Evolutionary conservation across 2,329 filamentous ascomycete genomes (phyloP).

Genomic region (Aspergillus amoenus): DNA sequence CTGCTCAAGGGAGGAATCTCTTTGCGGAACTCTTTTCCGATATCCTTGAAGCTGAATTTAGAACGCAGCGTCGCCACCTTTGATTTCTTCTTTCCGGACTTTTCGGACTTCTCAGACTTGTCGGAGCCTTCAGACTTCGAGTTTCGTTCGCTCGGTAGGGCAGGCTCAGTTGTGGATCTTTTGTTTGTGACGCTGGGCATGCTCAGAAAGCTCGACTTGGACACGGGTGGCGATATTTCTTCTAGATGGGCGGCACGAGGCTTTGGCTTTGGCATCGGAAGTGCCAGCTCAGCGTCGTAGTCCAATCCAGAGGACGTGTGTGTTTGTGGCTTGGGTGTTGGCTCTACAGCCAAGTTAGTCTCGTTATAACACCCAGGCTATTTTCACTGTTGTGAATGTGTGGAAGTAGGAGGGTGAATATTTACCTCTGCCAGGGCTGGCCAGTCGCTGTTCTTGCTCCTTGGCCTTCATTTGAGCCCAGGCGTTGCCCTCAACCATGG

Average conservation of each 20-base stretch:
- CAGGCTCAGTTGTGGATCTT: constrained; percentile 18
- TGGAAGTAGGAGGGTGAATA: not conserved
- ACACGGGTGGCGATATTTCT: not conserved
- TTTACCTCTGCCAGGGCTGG: constrained; percentile 10
- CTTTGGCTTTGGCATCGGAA: constrained; percentile 32
- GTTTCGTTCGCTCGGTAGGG: not conserved
- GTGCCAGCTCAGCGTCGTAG: constrained; percentile 25
- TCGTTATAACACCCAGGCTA: not conserved
- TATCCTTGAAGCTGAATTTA: constrained; percentile 32
- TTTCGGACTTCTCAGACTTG: constrained; percentile 5
- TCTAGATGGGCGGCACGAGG: constrained; percentile 13
- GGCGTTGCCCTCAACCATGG: constrained; percentile 23
- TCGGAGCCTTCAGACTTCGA: not conserved
- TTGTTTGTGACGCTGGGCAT: constrained; percentile 14
- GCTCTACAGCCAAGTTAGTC: not conserved
- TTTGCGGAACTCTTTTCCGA: constrained; percentile 26
- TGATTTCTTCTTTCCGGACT: constrained; percentile 24
- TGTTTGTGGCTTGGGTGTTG: constrained; percentile 7
- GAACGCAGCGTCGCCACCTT: constrained; percentile 26
- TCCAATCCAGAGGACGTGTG: constrained; percentile 24
- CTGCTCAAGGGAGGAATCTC: constrained; percentile 12
- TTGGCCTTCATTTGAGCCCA: constrained; percentile 25
- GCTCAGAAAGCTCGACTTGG: not conserved
- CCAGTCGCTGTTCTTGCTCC: constrained; percentile 6
- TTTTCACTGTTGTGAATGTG: not conserved